These are phyloP conservation scores for Paraphaeosphaeria sporulosa DNA, from an alignment of 2,329 filamentous ascomycete genomes.

Conservation along the genomic window DNA sequence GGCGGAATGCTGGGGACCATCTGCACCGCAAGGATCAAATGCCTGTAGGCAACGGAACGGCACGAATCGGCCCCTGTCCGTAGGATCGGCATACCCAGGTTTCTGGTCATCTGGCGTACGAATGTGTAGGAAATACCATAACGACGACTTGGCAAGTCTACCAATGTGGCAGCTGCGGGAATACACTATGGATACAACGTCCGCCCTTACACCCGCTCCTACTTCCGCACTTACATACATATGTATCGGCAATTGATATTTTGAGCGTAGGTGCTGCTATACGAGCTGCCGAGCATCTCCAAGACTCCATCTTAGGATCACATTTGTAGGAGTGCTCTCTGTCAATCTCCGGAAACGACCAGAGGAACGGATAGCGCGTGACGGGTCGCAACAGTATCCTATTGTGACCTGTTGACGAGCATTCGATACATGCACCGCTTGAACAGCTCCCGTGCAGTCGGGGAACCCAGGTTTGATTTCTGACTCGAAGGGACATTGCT, in stretches of 20 bases:
- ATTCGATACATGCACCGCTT: neutral
- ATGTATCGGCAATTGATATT: neutral
- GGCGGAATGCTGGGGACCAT: neutral
- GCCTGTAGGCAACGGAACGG: conserved; percentile 1
- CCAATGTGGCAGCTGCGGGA: neutral
- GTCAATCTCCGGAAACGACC: neutral
- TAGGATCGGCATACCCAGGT: neutral
- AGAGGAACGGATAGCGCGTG: neutral
- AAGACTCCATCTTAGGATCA: too few relatives aligned
- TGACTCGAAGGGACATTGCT: neutral
- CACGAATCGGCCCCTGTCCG: neutral
- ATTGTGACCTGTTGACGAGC: neutral
- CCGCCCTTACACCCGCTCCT: conserved; percentile 1
- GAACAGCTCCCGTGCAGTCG: neutral
- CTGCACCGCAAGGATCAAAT: neutral
- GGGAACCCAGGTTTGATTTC: neutral
- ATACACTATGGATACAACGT: neutral
- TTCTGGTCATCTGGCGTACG: conserved; percentile 1
- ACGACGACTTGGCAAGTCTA: neutral
- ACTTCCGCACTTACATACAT: neutral
- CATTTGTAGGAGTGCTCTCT: neutral
- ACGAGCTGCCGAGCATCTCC: neutral
- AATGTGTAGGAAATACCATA: neutral
- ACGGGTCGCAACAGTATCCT: neutral
- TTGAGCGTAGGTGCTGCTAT: neutral